Base-by-base conservation (phyloP, 2,329 filamentous ascomycete genomes). In the Pseudogymnoascus sp. region DNA sequence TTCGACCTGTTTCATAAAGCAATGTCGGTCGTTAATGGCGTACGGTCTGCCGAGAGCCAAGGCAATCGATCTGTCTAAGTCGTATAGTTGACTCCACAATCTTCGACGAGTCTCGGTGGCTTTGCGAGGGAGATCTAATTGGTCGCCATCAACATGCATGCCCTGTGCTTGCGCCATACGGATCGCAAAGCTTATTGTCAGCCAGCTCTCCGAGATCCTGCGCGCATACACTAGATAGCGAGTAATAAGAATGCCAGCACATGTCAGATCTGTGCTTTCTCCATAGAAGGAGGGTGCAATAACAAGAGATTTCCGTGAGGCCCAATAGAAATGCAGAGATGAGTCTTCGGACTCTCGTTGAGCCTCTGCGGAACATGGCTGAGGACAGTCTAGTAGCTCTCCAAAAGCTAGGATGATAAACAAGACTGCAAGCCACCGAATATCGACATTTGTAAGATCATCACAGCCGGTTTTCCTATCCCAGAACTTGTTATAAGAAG, bases 91-190 rank as follows among this genome's bases (percentile, higher is more conserved):
- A 57, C 75, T 74, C 77, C 77, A 79, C 1, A 79, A 67, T 6
- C 77, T 68, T 6, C 77, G 68, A 25, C 77, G 69, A 0, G 74
- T 76, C 64, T 78, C 76, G 0, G 74, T 73, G 41, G 74, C 74
- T 51, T 75, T 75, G 4, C 71, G 70, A 0, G 76, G 71, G 8
- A 79, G 66, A 7, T 74, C 68, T 75, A 75, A 78, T 14, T 74
- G 70, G 64, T 76, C 74, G 6, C 77, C 77, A 65, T 79, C 77
- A 21, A 78, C 75, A 62, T 79, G 77, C 71, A 78, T 77, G 0
- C 77, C 77, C 62, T 79, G 77, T 0, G 76, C 77, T 64, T 77
- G 75, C 4, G 77, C 77, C 74, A 78, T 77, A 13, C 77, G 75
- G 68, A 78, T 76, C 1, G 77, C 77, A 48, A 79, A 78, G 65